Evolutionary conservation across 2,329 filamentous ascomycete genomes (phyloP), one percentile per base, ranked within the genome.

Genomic region (Ascomycota sp.): DNA sequence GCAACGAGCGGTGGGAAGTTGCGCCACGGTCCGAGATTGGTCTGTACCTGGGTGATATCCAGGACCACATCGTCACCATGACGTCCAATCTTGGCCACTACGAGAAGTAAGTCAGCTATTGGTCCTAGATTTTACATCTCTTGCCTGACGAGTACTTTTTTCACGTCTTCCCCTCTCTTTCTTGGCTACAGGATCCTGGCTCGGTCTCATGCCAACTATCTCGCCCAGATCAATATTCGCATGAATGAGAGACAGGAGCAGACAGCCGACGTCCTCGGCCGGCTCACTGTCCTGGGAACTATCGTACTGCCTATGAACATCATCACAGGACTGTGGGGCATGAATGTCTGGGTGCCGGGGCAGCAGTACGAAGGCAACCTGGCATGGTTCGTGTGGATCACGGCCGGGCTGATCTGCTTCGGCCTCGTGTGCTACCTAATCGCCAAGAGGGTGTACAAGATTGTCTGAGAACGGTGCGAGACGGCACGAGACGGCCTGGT

Each of bases 291-390:
- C 1, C 64, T 98, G 1, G 89, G 89, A 41, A 98, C 89, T 6
- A 95, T 98, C 43, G 86, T 98, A 3, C 61, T 98, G 36, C 89
- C 89, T 9, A 92, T 98, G 84, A 98, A 98, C 52, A 92, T 98
- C 50, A 86, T 98, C 47, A 95, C 89, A 2, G 89, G 89, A 43
- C 72, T 95, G 46, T 98, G 86, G 84, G 89, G 86, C 34, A 95
- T 95, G 86, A 98, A 98, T 62, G 79, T 86, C 27, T 82, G 81
- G 62, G 89, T 98, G 0, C 89, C 89, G 0, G 89, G 89, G 2
- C 86, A 95, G 53, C 76, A 86, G 31, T 60, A 73, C 38, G 82
- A 91, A 41, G 66, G 64, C 11, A 77, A 77, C 45, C 56, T 86
- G 34, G 61, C 58, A 21, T 89, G 79, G 79, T 89, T 84, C 51